Evolutionary conservation across 148 eudicot genomes (phyloP), one percentile per base, ranked within the genome.

Genomic region (Vaccinium vitisidaea): DNA sequence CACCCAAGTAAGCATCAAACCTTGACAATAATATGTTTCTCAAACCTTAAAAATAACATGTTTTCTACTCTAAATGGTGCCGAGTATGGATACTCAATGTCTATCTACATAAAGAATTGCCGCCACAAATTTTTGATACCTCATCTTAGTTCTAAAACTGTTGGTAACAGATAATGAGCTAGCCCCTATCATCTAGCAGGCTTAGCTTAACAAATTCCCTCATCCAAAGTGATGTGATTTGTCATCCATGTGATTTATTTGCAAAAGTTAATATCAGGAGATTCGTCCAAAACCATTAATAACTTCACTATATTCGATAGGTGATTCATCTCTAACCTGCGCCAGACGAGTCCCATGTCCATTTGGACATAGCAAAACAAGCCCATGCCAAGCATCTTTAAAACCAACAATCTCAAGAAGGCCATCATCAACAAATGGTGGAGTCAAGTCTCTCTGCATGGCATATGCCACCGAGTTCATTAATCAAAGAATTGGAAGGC

Each of bases 301-400:
- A 15, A 52, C 13, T 78, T 19, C 15, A 53, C 8, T 8, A n/a
- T 15, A 16, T 27, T 8, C 21, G 19, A 18, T 7, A 27, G 43
- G 49, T 50, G 16, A 30, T 67, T 71, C 43, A 53, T 54, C 16
- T 19, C 75, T 46, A 59, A 97, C 99, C 98, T 97, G 99, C 59
- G 96, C 99, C 84, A 97, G 99, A 77, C 98, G 99, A 69, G 95
- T 95, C 81, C 99, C 99, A 85, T 97, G 99, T 50, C 99, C 99
- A 13, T 93, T 94, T 61, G 98, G 96, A 84, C 95, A 91, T 79
- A 90, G 86, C 82, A 97, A 91, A 84, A 92, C 94, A 84, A 95
- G 93, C 77, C 99, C 99, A 87, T 97, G 98, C 98, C 94, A 97
- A 85, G 99, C 99, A 91, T 97, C 88, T 93, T 91, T 92, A 88